phyloP scores from a whole-genome alignment of 805 yeast species.

The Yamadazyma nakazawae region DNA sequence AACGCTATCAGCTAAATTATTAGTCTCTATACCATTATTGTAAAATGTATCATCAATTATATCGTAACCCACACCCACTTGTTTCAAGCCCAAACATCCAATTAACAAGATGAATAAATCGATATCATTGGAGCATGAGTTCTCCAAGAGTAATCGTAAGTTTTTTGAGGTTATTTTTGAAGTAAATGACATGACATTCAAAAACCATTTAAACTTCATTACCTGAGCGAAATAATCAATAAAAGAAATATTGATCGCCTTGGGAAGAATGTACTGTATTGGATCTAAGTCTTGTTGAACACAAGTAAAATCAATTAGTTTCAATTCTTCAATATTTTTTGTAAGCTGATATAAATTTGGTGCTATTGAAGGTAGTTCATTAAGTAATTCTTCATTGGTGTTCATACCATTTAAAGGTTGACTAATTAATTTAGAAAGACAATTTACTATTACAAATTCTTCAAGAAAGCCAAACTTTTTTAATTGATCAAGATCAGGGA shows the following conservation, averaged over 20 bases:
- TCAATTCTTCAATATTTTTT: not conserved
- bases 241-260: constrained; percentile 6
- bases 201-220: constrained; percentile 12
- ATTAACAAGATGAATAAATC: constrained; percentile 9
- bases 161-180: constrained; percentile 8
- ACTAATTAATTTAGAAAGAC: constrained; percentile 3
- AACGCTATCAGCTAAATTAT: not conserved
- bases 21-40: not conserved
- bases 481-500: not conserved
- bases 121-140: constrained; percentile 4
- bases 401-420: constrained; percentile 11
- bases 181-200: constrained; percentile 12
- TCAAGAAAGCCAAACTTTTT: constrained; percentile 5
- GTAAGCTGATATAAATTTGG: constrained; percentile 3
- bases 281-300: constrained; percentile 1
- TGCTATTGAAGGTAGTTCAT: not conserved
- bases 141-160: not conserved
- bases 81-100: constrained; percentile 8
- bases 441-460: constrained; percentile 6
- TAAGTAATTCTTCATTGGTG: not conserved
- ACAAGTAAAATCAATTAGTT: constrained; percentile 2
- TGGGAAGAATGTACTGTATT: constrained; percentile 8
- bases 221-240: constrained; percentile 8
- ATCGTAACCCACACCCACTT: constrained; percentile 14
- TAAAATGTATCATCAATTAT: constrained; percentile 8